phyloP scores from a whole-genome alignment of 768 basidiomycete species.

The Tylopilus intermedius region DNA sequence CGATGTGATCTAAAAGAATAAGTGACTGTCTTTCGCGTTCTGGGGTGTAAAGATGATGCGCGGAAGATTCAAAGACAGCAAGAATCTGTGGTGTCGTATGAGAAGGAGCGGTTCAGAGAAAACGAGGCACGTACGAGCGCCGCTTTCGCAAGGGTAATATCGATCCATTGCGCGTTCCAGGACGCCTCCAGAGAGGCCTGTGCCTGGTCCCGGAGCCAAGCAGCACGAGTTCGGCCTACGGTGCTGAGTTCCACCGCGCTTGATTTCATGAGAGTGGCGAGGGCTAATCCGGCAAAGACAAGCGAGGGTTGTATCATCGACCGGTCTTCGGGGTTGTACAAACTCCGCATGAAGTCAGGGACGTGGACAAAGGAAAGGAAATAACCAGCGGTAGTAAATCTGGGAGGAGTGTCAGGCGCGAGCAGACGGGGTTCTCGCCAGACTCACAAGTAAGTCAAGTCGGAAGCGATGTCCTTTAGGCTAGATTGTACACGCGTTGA shows the following conservation, averaged over 20 bases:
- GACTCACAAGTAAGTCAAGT: slow-evolving; percentile 50
- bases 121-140: slow-evolving; percentile 47
- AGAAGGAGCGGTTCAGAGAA: slow-evolving; percentile 4
- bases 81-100: slow-evolving; percentile 48
- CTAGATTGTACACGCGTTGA: slow-evolving; percentile 27
- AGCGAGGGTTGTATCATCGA: slow-evolving; percentile 64
- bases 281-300: slow-evolving; percentile 61
- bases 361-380: slow-evolving; percentile 68
- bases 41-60: slow-evolving; percentile 60
- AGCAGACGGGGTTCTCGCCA: background rate
- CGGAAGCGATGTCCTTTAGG: slow-evolving; percentile 44
- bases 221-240: slow-evolving; percentile 52
- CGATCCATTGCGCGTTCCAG: slow-evolving; percentile 48
- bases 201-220: slow-evolving; percentile 53
- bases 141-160: slow-evolving; percentile 65
- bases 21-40: slow-evolving; percentile 52
- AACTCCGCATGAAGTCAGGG: slow-evolving; percentile 45
- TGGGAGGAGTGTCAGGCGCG: slow-evolving; percentile 28
- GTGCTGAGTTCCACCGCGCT: slow-evolving; percentile 58
- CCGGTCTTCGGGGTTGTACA: slow-evolving; percentile 51
- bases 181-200: slow-evolving; percentile 50
- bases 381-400: slow-evolving; percentile 59
- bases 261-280: slow-evolving; percentile 68
- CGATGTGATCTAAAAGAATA: slow-evolving; percentile 57
- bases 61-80: slow-evolving; percentile 71